Evolutionary conservation across 371 early-diverging fungal species (phyloP).

Genomic region (Batkoa obscura): DNA sequence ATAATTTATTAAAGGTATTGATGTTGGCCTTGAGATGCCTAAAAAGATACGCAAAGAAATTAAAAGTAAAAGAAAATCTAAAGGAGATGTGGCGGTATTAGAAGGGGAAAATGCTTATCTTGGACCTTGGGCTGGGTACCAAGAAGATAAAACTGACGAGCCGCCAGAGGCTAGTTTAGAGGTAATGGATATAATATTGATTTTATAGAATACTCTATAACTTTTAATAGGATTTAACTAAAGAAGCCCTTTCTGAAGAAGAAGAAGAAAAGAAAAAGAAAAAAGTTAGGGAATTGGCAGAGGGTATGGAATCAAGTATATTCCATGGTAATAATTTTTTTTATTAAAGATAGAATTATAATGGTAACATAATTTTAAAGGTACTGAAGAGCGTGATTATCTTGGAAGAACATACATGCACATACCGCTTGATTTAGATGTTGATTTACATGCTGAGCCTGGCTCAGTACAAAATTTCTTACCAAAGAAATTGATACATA

Average conservation of each 20-base stretch:
- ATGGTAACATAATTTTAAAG: conserved; percentile 6
- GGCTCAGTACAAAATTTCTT: conserved; percentile 63
- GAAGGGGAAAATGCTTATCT: conserved; percentile 65
- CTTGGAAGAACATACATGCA: conserved; percentile 89
- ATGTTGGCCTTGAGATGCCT: conserved; percentile 15
- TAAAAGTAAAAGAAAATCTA: conserved; percentile 42
- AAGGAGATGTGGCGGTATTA: conserved; percentile 53
- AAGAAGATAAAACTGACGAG: conserved; percentile 32
- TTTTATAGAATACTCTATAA: background rate
- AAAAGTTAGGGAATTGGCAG: conserved; percentile 13
- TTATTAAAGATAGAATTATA: too few relatives aligned
- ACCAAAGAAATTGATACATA: conserved; percentile 71
- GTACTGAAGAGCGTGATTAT: conserved; percentile 63
- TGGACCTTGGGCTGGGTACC: conserved; percentile 94
- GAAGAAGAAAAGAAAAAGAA: conserved; percentile 11
- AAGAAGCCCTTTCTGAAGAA: conserved; percentile 10
- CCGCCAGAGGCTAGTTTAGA: conserved; percentile 36
- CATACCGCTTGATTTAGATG: conserved; percentile 67
- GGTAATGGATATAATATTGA: background rate
- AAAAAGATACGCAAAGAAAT: conserved; percentile 21
- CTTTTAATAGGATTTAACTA: background rate
- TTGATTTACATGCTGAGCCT: conserved; percentile 48
- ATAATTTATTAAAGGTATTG: background rate
- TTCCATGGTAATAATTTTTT: conserved; percentile 39
- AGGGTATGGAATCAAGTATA: conserved; percentile 38